A percentile compares a stretch with the other conserved stretches of the same genome.
Evolutionary conservation across 768 basidiomycete species (phyloP).

Genomic region (Lepiota brunneoincarnata): DNA sequence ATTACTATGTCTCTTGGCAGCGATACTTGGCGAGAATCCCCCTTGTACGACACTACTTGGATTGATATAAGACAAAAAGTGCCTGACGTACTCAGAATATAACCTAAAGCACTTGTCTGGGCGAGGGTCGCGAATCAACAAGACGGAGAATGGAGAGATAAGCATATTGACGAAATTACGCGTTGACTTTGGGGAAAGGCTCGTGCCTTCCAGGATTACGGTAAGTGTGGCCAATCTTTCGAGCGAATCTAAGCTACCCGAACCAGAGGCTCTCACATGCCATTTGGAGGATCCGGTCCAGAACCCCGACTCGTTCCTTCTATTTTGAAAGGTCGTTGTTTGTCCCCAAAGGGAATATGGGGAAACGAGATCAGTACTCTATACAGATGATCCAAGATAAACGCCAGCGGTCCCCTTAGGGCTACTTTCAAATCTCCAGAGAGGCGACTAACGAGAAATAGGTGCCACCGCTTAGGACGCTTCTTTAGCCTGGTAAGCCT

Average conservation of each 20-base stretch:
- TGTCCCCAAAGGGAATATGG: not conserved
- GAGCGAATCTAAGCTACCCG: slow-evolving; percentile 3
- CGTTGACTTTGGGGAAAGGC: not conserved
- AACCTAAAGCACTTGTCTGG: not conserved
- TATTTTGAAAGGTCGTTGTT: not conserved
- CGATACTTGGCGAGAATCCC: no score
- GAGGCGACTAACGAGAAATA: not conserved
- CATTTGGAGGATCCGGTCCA: slow-evolving; percentile 7
- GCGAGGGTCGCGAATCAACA: not conserved
- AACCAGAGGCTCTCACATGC: not conserved
- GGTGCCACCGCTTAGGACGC: not conserved
- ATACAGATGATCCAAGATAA: not conserved
- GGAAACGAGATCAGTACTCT: not conserved
- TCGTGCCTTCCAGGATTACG: slow-evolving; percentile 8
- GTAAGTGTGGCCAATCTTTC: slow-evolving; percentile 1
- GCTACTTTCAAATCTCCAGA: no score
- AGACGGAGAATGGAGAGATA: slow-evolving; percentile 9
- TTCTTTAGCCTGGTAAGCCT: slow-evolving; percentile 7
- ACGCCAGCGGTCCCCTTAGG: not conserved
- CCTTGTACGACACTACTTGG: not conserved
- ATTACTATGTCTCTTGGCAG: no score
- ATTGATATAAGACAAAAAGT: not conserved
- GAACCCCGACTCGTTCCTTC: not conserved
- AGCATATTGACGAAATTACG: not conserved
- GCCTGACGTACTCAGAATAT: slow-evolving; percentile 2